Percentiles rank a stretch among this genome's conserved stretches.
These are phyloP conservation scores for Aphanomyces astaci DNA, from an alignment of 352 stramenopile genomes.

Conservation along the genomic window DNA sequence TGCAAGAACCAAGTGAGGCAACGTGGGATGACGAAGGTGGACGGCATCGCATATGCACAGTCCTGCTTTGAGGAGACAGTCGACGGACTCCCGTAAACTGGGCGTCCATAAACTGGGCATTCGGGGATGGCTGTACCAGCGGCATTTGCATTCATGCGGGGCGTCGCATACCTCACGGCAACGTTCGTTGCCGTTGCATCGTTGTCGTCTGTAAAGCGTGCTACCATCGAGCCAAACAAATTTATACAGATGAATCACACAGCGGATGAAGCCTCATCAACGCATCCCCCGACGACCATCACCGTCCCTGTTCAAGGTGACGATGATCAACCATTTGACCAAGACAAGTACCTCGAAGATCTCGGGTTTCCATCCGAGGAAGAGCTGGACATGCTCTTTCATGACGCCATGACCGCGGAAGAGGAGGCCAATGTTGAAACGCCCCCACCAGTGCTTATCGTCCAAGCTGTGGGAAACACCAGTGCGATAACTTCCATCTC, in stretches of 20 bases:
- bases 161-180: background rate
- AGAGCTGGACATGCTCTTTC: background rate
- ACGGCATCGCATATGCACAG: too few relatives aligned
- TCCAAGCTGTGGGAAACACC: background rate
- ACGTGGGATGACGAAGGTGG: too few relatives aligned
- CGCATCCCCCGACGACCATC: background rate
- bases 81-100: too few relatives aligned
- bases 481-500: background rate
- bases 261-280: background rate
- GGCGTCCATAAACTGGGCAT: too few relatives aligned
- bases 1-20: too few relatives aligned
- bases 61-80: too few relatives aligned
- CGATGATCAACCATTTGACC: background rate
- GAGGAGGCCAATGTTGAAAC: background rate
- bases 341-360: background rate
- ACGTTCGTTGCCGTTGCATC: background rate
- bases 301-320: background rate
- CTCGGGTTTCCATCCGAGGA: background rate
- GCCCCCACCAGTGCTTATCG: background rate
- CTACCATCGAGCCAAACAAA: background rate
- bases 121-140: too few relatives aligned
- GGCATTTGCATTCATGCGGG: background rate
- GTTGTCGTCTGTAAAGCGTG: background rate
- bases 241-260: background rate
- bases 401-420: background rate